A percentile compares a stretch with the other conserved stretches of the same genome.
Evolutionary conservation across 805 yeast genomes (phyloP).

Genomic region (Ogataea pignaliae): DNA sequence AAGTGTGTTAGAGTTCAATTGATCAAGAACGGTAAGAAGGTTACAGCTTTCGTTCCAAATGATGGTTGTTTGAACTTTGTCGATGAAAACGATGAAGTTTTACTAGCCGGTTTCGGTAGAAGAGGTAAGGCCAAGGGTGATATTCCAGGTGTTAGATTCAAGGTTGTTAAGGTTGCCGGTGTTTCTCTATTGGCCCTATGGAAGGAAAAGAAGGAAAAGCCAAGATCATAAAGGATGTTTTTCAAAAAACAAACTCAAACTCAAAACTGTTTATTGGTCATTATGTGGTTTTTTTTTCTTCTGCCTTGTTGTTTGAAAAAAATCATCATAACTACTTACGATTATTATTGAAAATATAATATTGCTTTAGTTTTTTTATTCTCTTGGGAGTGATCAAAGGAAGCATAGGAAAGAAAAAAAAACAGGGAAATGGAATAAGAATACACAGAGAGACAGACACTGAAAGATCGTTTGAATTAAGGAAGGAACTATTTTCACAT

Average conservation of each 20-base stretch:
- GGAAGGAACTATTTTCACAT: too few species aligned
- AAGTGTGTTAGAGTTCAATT: slow-evolving; percentile 99
- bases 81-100: slow-evolving; percentile 99
- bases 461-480: too few species aligned
- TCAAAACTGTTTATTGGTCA: neutral
- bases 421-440: too few species aligned
- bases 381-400: too few species aligned
- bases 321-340: too few species aligned
- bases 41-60: slow-evolving; percentile 99
- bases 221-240: slow-evolving; percentile 84
- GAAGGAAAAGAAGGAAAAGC: slow-evolving; percentile 99
- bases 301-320: too few species aligned
- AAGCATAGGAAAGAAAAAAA: too few species aligned
- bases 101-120: slow-evolving; percentile 99
- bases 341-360: slow-evolving; percentile 1
- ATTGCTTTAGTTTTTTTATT: too few species aligned
- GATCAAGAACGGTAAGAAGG: slow-evolving; percentile 99
- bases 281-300: too few species aligned
- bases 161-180: slow-evolving; percentile 99
- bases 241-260: too few species aligned
- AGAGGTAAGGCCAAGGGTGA: slow-evolving; percentile 99
- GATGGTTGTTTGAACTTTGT: slow-evolving; percentile 99
- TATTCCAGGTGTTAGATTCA: slow-evolving; percentile 99
- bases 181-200: slow-evolving; percentile 98
- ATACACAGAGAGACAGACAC: too few species aligned